phyloP scores from a whole-genome alignment of 2,329 filamentous ascomycete species.

The Penicillium sp. region DNA sequence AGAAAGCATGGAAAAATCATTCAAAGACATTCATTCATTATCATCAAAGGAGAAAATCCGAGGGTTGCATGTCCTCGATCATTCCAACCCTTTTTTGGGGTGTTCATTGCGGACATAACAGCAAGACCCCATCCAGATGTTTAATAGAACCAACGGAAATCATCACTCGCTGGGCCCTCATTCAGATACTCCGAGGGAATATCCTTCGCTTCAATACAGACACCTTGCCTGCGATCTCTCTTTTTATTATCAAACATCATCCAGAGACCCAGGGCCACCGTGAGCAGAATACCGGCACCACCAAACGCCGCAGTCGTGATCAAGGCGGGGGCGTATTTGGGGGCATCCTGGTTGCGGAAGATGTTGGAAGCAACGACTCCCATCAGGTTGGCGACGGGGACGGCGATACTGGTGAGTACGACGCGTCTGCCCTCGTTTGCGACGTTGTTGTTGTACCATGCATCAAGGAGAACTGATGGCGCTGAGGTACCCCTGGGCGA shows the following conservation, averaged over 20 bases:
- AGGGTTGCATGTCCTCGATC: too few species aligned
- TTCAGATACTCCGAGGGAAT: constrained; percentile 48
- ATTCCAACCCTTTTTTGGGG: too few species aligned
- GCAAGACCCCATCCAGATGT: not conserved
- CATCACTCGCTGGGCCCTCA: constrained; percentile 45
- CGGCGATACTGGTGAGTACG: constrained; percentile 60
- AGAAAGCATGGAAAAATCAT: too few species aligned
- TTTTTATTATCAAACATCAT: constrained; percentile 50
- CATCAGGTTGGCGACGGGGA: constrained; percentile 67
- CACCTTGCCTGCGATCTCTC: constrained; percentile 51
- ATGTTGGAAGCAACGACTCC: constrained; percentile 61
- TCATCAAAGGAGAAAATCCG: not conserved
- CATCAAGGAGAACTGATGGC: constrained; percentile 54
- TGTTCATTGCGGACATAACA: too few species aligned
- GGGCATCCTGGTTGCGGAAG: constrained; percentile 54
- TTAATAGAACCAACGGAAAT: constrained; percentile 49
- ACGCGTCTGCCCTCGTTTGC: constrained; percentile 64
- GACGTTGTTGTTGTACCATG: constrained; percentile 72
- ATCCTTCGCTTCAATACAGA: constrained; percentile 48
- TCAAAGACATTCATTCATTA: not conserved
- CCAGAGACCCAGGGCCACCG: constrained; percentile 46
- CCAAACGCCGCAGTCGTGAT: constrained; percentile 50
- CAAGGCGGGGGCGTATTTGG: constrained; percentile 57
- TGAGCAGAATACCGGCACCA: constrained; percentile 49
- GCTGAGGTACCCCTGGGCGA: constrained; percentile 47